Conservation (phyloP, 2,329 filamentous ascomycete genomes). For the Ophiostoma himal-ulmi region DNA sequence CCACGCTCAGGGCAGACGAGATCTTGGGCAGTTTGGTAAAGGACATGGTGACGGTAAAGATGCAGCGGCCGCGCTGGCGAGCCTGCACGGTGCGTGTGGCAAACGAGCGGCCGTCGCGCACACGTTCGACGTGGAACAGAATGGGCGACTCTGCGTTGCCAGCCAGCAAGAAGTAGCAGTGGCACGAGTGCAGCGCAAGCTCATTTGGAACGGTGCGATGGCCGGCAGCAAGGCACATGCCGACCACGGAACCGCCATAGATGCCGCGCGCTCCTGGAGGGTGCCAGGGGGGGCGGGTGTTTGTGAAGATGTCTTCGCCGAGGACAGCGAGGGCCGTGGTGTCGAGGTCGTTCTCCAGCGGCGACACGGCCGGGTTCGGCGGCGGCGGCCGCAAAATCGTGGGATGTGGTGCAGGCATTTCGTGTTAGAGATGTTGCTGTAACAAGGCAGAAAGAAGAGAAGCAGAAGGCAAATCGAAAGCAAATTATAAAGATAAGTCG, state of each 20-base stretch:
- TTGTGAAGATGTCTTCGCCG: conserved; percentile 86
- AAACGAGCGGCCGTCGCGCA: conserved; percentile 84
- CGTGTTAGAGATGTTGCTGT: neutral
- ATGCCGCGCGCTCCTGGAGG: conserved; percentile 87
- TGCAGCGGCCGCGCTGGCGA: conserved; percentile 76
- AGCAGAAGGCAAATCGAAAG: neutral
- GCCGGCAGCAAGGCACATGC: conserved; percentile 81
- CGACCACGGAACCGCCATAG: conserved; percentile 88
- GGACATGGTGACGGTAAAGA: conserved; percentile 92
- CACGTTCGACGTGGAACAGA: conserved; percentile 89
- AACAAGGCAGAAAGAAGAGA: neutral
- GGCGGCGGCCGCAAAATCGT: conserved; percentile 73
- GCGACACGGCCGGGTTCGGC: conserved; percentile 63
- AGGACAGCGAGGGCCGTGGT: conserved; percentile 72
- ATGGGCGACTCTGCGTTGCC: conserved; percentile 80
- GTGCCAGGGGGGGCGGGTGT: conserved; percentile 86
- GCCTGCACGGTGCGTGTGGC: conserved; percentile 95
- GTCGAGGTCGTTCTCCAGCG: conserved; percentile 85
- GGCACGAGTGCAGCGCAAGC: conserved; percentile 90
- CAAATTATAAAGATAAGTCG: neutral
- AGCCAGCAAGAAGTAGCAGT: conserved; percentile 97
- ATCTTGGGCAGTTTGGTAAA: conserved; percentile 64
- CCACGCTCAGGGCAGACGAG: conserved; percentile 44
- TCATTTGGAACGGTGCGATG: conserved; percentile 76
- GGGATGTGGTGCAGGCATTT: conserved; percentile 23